Evolutionary conservation across 2,329 filamentous ascomycete genomes (phyloP).

Genomic region (Talaromyces sp.): DNA sequence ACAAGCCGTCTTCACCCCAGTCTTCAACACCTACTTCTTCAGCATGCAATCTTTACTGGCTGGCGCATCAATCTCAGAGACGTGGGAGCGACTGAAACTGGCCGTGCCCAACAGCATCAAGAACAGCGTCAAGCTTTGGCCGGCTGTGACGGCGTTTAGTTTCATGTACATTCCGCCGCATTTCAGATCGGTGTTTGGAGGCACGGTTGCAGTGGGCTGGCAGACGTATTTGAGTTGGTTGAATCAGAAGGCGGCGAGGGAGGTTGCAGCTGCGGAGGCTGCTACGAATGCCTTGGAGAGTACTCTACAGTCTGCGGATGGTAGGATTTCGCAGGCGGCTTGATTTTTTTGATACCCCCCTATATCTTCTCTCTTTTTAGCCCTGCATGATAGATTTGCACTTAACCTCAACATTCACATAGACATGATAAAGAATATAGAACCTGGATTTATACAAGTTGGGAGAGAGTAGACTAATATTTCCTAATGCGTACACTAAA

Average conservation of each 20-base stretch:
- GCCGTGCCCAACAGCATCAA: conserved; percentile 73
- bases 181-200: conserved; percentile 76
- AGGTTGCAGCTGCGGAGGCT: conserved; percentile 42
- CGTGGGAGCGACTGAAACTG: conserved; percentile 66
- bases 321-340: conserved; percentile 6
- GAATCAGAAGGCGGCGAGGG: conserved; percentile 67
- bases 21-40: conserved; percentile 83
- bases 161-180: conserved; percentile 80
- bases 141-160: conserved; percentile 77
- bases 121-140: conserved; percentile 87
- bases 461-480: not conserved
- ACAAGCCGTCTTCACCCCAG: conserved; percentile 74
- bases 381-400: conserved; percentile 3
- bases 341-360: conserved; percentile 11
- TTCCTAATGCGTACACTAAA: not conserved
- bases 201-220: conserved; percentile 79
- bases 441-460: too few relatives aligned
- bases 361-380: not conserved
- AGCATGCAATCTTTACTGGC: conserved; percentile 71
- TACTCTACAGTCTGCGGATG: not conserved
- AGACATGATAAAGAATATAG: not conserved
- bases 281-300: conserved; percentile 12
- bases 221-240: conserved; percentile 84
- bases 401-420: not conserved
- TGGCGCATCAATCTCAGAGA: conserved; percentile 62